Percentiles rank a stretch among this genome's conserved stretches.
These are phyloP conservation scores for Pythium rhizo-oryzae DNA, from an alignment of 352 stramenopile species.

Conservation along the genomic window DNA sequence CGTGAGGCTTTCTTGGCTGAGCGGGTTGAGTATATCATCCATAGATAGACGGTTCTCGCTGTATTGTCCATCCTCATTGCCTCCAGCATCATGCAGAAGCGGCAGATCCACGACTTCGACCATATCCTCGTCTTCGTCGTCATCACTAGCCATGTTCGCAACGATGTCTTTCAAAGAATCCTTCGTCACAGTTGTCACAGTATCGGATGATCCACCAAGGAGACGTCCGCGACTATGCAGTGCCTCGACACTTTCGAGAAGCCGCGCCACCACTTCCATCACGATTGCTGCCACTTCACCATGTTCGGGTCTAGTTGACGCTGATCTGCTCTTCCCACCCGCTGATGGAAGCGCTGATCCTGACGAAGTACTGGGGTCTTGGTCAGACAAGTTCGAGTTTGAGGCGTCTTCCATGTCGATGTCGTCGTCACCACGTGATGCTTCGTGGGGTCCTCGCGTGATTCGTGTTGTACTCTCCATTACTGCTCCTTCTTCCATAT, in stretches of 20 bases:
- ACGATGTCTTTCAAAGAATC: slow-evolving; percentile 3
- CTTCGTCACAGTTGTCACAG: not conserved
- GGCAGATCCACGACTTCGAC: slow-evolving; percentile 4
- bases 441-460: not conserved
- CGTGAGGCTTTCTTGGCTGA: slow-evolving; percentile 11
- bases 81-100: not conserved
- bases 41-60: slow-evolving; percentile 17
- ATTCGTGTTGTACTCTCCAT: not conserved
- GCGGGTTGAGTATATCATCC: slow-evolving; percentile 19
- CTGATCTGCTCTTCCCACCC: not conserved
- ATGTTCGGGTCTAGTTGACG: not conserved
- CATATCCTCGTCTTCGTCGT: slow-evolving; percentile 33
- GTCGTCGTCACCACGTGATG: slow-evolving; percentile 5
- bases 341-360: not conserved
- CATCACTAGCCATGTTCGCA: not conserved
- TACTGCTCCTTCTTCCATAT: not conserved
- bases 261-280: slow-evolving; percentile 5
- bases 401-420: slow-evolving; percentile 23
- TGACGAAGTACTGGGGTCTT: not conserved
- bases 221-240: not conserved
- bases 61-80: not conserved
- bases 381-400: not conserved
- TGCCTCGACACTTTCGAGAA: slow-evolving; percentile 12
- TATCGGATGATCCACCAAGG: not conserved
- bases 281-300: not conserved